Evolutionary conservation across 2,329 filamentous ascomycete species (phyloP), one percentile per base, ranked within the genome.

Genomic region (Colletotrichum costaricense): DNA sequence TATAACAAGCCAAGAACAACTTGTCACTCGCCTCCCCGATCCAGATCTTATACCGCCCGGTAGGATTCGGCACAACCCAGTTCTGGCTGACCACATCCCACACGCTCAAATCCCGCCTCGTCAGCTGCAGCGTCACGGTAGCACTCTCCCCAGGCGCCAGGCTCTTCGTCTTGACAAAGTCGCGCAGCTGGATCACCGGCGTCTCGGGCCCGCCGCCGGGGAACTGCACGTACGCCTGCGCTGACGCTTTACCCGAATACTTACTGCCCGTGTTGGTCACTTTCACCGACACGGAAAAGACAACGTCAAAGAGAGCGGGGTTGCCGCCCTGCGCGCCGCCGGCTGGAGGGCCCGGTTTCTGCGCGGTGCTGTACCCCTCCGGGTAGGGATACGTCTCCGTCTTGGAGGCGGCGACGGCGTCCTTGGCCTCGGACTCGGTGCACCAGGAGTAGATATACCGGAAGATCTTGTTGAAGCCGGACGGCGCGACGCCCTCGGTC

Each of bases 401-500:
- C 26, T 76, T 78, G 54, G 70, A 67, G 26, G 80, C 82, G 4
- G 82, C 80, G 42, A 84, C 83, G 4, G 86, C 84, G 14, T 83
- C 85, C 28, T 82, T 76, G 5, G 84, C 84, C 30, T 84, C 84
- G 0, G 74, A 74, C 46, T 81, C 77, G 11, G 80, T 82, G 33
- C 94, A 88, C 83, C 90, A 94, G 0, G 92, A 92, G 82, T 94
- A 94, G 30, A 94, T 84, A 80, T 93, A 94, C 12, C 92, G 92
- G 76, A 86, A 86, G 14, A 94, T 81, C 62, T 86, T 88, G 46
- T 84, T 84, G 80, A 94, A 92, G 9, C 85, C 87, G 0, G 81
- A 63, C 0, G 93, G 93, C 73, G 88, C 90, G 24, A 93, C 79
- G 0, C 88, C 89, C 30, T 88, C 86, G n/a, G 82, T 81, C 3